Conservation (phyloP, 2,329 filamentous ascomycete species). For the Plenodomus tracheiphilus region DNA sequence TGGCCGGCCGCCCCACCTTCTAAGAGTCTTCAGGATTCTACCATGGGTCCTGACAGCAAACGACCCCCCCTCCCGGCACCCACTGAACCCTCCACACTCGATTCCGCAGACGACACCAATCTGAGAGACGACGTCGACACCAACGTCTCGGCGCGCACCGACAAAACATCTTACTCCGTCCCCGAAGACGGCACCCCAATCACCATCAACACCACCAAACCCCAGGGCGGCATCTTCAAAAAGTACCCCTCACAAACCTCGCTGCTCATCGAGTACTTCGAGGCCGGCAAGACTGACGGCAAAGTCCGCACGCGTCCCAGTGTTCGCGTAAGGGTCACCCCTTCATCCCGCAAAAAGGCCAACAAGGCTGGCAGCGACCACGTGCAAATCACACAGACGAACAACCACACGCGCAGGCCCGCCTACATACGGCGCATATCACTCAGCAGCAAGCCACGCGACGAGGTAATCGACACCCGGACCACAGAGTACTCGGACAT, state of each 20-base stretch:
- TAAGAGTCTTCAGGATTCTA: constrained; percentile 36
- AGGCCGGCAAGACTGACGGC: constrained; percentile 70
- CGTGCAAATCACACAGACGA: constrained; percentile 84
- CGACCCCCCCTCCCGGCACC: constrained; percentile 74
- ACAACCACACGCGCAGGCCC: constrained; percentile 67
- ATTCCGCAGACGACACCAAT: constrained; percentile 59
- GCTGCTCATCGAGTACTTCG: constrained; percentile 92
- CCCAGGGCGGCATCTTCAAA: constrained; percentile 58
- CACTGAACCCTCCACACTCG: constrained; percentile 70
- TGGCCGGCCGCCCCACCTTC: constrained; percentile 27
- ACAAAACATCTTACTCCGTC: constrained; percentile 75
- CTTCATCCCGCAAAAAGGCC: constrained; percentile 58
- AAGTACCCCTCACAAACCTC: constrained; percentile 77
- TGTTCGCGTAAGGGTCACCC: constrained; percentile 78
- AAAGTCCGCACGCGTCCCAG: constrained; percentile 73
- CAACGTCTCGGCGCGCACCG: constrained; percentile 69
- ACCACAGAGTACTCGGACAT: constrained; percentile 69
- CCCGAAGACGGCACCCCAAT: constrained; percentile 88
- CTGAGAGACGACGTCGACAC: constrained; percentile 60
- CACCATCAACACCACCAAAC: constrained; percentile 78
- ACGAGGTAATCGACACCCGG: constrained; percentile 29
- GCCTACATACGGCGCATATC: constrained; percentile 71
- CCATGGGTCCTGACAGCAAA: constrained; percentile 51
- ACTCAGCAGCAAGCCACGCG: constrained; percentile 53
- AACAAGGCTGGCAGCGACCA: constrained; percentile 67